Conservation (phyloP, 176 grass and related monocot genomes). For the Dendrocalamus sinicus region DNA sequence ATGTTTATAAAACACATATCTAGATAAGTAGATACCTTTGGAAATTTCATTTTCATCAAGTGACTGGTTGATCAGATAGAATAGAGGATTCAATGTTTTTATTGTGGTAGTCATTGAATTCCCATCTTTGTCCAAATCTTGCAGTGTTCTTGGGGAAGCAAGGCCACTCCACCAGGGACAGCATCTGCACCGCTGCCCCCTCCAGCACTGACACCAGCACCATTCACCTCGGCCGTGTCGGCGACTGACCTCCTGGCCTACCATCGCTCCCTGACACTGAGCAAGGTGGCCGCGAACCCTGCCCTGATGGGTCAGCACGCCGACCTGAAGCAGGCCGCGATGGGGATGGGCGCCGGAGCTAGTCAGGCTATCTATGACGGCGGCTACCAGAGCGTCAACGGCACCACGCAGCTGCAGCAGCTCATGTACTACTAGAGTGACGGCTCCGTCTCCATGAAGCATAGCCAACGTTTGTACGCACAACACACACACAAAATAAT, state of each 20-base stretch:
- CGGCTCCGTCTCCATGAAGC: conserved; percentile 12
- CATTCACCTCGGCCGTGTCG: conserved; percentile 57
- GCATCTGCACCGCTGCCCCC: conserved; percentile 74
- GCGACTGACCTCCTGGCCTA: conserved; percentile 74
- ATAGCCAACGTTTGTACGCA: background rate
- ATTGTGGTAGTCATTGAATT: background rate
- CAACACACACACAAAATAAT: background rate
- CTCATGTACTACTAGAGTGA: conserved; percentile 88
- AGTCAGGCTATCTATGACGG: conserved; percentile 84
- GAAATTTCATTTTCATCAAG: background rate
- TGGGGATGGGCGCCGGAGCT: conserved; percentile 69
- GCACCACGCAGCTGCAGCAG: conserved; percentile 56
- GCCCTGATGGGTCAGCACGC: conserved; percentile 72
- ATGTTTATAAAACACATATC: background rate
- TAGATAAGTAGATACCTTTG: background rate
- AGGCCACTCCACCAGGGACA: conserved; percentile 86
- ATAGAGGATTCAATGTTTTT: background rate
- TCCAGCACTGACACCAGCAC: conserved; percentile 51
- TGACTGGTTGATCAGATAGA: background rate
- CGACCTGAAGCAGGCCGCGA: conserved; percentile 62
- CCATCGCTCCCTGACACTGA: conserved; percentile 69
- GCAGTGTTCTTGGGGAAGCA: conserved; percentile 99
- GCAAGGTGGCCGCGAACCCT: conserved; percentile 67
- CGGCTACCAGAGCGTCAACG: conserved; percentile 63
- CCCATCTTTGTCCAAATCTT: background rate